Base-by-base conservation (phyloP, 2,329 filamentous ascomycete genomes). In the Aspergillus ustus region DNA sequence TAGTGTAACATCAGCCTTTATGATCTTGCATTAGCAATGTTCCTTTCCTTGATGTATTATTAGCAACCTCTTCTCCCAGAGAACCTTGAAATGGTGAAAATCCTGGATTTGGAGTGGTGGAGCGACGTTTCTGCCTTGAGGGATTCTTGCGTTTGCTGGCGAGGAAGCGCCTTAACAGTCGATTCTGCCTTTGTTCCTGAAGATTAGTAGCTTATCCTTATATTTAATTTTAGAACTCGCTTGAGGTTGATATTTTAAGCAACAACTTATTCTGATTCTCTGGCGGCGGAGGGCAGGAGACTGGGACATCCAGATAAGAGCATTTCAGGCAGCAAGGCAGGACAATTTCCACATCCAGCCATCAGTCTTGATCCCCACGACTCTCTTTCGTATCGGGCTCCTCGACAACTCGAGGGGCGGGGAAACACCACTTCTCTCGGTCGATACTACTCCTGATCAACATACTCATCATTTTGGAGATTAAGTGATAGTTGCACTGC, bases 111-210 rank as follows among this genome's bases (percentile, higher is more conserved):
- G 34, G 34, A 40, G 34, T 20, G 19, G 54, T 57, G 54, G 54
- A 57, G 54, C 45, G 52, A 40, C 50, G n/a, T 52, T n/a, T 58
- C 56, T 59, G 57, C 57, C 57, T 59, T 59, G 57, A 19, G 25
- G 56, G 7, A 52, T 52, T 11, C 37, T 58, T n/a, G 34, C 6
- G 29, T 25, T 49, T 46, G 43, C 45, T 22, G 28, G 45, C 49
- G 8, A 28, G 11, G 34, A 40, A 52, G 40, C 22, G 22, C 17
- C 37, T 53, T 46, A 52, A 34, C 17, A 7, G 8, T 31, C 19
- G 40, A 52, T 31, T 59, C 49, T 37, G 56, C 53, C 59, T 40
- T 52, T 50, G 29, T 55, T 34, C 51, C 37, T 59, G 49, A 52
- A 59, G 57, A 59, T 52, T 52, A 59, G 29, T 7, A 48, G 22